Evolutionary conservation across 345 rosid species (phyloP), one percentile per base, ranked within the genome.

Genomic region (Sisymbrium irio): DNA sequence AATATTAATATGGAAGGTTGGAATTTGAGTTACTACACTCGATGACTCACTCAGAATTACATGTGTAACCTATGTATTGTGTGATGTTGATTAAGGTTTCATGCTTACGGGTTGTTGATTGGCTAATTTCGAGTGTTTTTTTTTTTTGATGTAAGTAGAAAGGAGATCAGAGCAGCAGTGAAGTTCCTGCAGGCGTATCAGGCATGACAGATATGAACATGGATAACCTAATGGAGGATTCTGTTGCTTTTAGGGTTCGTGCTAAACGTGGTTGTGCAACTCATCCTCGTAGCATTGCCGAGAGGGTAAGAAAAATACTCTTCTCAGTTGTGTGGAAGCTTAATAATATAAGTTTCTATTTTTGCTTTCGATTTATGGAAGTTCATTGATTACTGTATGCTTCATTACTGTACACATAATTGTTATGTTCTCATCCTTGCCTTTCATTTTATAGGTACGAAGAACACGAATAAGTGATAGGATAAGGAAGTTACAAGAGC

Each of bases 241-340:
- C 92, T 0, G 90, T 83, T 53, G 79, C 91, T 63, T 86, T 83
- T 47, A 76, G 85, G 74, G 82, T 87, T 62, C 90, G 94, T 30
- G 97, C 97, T 0, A 90, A 90, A 78, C 90, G 97, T 33, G 97
- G 94, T 2, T 90, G 76, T 67, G 97, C 97, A 4, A 91, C 97
- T 14, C 97, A 88, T 82, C 97, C 97, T 65, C 88, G 94, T 35
- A 88, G 94, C 78, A 91, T 91, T 83, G 97, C 97, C 1, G 94
- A 91, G 77, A 88, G 97, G 84, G 97, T 85, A 62, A 65, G 7
- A 4, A 27, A 3, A 14, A 3, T 1, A 27, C 17, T 50, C 37
- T 14, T 27, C 35, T 30, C 28, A 51, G 1, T 17, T 55, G 1
- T 11, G 3, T 13, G 8, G 1, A 14, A 45, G 8, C 36, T 45